phyloP scores from a whole-genome alignment of 2,329 filamentous ascomycete genomes.

The Fusarium euwallaceae region DNA sequence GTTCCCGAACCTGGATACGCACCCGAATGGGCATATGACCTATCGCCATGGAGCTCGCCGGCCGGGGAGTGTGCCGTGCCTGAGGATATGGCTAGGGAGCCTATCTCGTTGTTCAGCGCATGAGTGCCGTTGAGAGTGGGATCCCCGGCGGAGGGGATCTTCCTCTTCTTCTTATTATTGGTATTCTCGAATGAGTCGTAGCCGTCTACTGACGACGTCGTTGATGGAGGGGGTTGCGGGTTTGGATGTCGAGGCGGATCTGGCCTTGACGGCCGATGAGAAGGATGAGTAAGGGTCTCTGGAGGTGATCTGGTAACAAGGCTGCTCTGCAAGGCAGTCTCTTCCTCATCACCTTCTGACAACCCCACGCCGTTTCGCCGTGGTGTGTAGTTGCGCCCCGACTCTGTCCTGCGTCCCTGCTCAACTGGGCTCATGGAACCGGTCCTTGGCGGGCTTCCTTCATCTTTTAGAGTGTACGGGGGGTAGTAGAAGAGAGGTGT shows the following conservation, averaged over 20 bases:
- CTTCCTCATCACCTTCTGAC: constrained; percentile 73
- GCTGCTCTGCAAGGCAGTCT: constrained; percentile 54
- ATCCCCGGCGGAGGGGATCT: constrained; percentile 91
- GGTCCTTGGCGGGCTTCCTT: constrained; percentile 46
- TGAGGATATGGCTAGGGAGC: constrained; percentile 45
- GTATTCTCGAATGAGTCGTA: constrained; percentile 99
- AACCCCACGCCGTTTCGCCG: constrained; percentile 59
- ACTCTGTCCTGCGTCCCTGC: constrained; percentile 42
- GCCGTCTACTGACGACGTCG: constrained; percentile 81
- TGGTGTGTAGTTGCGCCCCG: constrained; percentile 43
- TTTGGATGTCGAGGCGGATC: constrained; percentile 61
- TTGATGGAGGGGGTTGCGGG: constrained; percentile 73
- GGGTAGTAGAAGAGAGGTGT: constrained; percentile 78
- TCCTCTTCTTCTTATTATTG: constrained; percentile 99
- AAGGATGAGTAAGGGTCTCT: constrained; percentile 59
- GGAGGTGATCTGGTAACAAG: constrained; percentile 61
- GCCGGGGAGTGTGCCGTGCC: constrained; percentile 35
- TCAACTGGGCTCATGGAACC: constrained; percentile 40
- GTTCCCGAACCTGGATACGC: constrained; percentile 59
- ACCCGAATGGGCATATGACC: constrained; percentile 36
- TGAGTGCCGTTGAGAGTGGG: constrained; percentile 63
- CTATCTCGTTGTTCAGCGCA: constrained; percentile 58
- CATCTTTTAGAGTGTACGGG: constrained; percentile 67
- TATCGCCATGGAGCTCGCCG: constrained; percentile 50
- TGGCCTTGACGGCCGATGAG: constrained; percentile 58